Evolutionary conservation across 495 filamentous ascomycete genomes (phyloP).

Genomic region (Tuber magnatum): DNA sequence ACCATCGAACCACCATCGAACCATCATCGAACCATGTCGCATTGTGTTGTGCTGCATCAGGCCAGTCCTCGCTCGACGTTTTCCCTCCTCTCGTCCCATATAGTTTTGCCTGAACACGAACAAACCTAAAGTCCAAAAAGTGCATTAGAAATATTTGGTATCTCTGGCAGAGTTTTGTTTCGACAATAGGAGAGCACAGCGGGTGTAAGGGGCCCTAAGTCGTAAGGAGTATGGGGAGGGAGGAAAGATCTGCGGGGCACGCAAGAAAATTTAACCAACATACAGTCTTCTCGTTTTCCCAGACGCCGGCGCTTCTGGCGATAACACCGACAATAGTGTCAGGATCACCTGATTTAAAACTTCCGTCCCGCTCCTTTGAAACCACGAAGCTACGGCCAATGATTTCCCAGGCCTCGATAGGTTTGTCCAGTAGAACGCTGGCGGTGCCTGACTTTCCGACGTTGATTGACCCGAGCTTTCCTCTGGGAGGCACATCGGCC

Average conservation of each 20-base stretch:
- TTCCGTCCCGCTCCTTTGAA: conserved; percentile 49
- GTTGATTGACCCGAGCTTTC: conserved; percentile 64
- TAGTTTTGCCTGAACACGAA: conserved; percentile 91
- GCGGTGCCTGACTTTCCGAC: conserved; percentile 64
- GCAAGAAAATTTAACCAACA: conserved; percentile 40
- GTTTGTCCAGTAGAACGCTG: conserved; percentile 67
- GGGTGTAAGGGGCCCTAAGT: not conserved
- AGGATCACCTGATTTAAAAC: conserved; percentile 60
- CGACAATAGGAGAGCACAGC: not conserved
- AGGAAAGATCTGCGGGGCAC: not conserved
- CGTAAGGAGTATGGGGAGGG: not conserved
- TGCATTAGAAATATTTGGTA: conserved; percentile 3
- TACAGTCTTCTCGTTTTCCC: conserved; percentile 98
- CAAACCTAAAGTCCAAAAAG: conserved; percentile 44
- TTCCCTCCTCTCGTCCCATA: conserved; percentile 95
- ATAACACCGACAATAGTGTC: conserved; percentile 87
- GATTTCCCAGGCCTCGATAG: conserved; percentile 87
- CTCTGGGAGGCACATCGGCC: conserved; percentile 45
- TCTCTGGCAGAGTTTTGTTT: not conserved
- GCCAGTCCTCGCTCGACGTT: conserved; percentile 80
- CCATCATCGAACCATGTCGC: conserved; percentile 6
- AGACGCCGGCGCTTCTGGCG: conserved; percentile 86
- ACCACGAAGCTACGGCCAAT: conserved; percentile 87
- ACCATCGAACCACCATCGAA: conserved; percentile 10
- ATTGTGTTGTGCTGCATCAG: conserved; percentile 42